These are phyloP conservation scores for Obelidium mucronatum DNA, from an alignment of 192 early-diverging fungal genomes.

Conservation along the genomic window DNA sequence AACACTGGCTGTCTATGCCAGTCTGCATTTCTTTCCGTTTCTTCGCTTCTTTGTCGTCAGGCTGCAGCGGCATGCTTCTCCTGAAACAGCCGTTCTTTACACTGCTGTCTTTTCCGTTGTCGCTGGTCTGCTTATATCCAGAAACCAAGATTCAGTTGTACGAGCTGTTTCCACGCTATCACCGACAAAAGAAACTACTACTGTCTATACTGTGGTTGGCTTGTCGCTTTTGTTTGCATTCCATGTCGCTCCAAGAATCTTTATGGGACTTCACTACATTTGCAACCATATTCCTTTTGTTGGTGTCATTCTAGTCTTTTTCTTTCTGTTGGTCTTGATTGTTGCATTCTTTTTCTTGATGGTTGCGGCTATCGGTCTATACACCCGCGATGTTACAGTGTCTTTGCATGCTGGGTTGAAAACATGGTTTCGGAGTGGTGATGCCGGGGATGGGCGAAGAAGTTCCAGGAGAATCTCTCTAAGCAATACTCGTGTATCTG, in stretches of 20 bases:
- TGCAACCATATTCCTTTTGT: conserved; percentile 17
- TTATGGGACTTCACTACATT: conserved; percentile 5
- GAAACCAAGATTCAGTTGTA: neutral
- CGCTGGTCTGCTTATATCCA: neutral
- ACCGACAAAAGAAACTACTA: conserved; percentile 2
- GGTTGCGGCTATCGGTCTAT: neutral
- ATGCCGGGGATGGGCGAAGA: no score
- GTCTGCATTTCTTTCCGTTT: neutral
- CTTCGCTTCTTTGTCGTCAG: conserved; percentile 16
- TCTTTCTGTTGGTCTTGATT: neutral
- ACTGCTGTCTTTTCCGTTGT: neutral
- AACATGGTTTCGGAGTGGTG: neutral
- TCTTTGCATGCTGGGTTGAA: conserved; percentile 7
- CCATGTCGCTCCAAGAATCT: neutral
- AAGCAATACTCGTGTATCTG: no score
- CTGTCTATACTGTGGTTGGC: neutral
- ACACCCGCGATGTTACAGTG: conserved; percentile 1
- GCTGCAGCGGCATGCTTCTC: neutral
- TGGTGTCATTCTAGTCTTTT: neutral
- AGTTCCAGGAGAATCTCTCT: no score
- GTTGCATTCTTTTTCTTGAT: conserved; percentile 5
- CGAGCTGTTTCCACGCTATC: neutral
- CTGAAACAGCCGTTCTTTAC: neutral
- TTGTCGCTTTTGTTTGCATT: neutral
- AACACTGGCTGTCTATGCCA: neutral